Base-by-base conservation (phyloP, 2,329 filamentous ascomycete genomes). In the Aspergillus felis region DNA sequence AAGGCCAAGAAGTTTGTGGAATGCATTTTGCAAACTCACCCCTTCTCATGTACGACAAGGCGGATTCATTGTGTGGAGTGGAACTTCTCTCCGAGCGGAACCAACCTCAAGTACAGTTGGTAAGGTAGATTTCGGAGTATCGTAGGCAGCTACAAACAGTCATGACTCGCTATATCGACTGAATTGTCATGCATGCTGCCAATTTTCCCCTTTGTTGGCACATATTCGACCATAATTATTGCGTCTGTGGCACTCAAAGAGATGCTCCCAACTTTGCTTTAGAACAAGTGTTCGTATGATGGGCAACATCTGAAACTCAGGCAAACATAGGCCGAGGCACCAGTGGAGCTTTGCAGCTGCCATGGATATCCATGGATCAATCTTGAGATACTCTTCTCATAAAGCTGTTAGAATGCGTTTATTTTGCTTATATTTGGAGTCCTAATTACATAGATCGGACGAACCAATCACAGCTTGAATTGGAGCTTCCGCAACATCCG, bases 401-500 rank as follows among this genome's bases (percentile, higher is more conserved):
- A n/a, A n/a, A 44, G 41, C 4, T 44, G 22, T 22, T n/a, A 10
- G n/a, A 17, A 35, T 17, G 5, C 6, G n/a, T 44, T 20, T 9
- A 20, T 22, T 7, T 8, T 2, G 41, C 41, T 9, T 44, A 22
- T 20, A 44, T 10, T 35, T 10, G 22, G 22, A 22, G 41, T 22
- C 41, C 8, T n/a, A 3, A 20, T 22, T 25, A 14, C 25, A 47
- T 47, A 47, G 44, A 47, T 47, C 44, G 20, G 44, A 25, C 44
- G 20, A 24, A 5, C 44, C 44, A 47, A 47, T 47, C 44, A 47
- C 20, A 22, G 22, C 22, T 14, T 25, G 9, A 24, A 10, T 47
- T 22, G 3, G 6, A 44, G 32, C 54, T 61, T 61, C 61, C 63
- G 63, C 60, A 59, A 41, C 59, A 56, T 64, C 62, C 62, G 62